phyloP scores from a whole-genome alignment of 2,329 filamentous ascomycete genomes.

The Onygena corvina region DNA sequence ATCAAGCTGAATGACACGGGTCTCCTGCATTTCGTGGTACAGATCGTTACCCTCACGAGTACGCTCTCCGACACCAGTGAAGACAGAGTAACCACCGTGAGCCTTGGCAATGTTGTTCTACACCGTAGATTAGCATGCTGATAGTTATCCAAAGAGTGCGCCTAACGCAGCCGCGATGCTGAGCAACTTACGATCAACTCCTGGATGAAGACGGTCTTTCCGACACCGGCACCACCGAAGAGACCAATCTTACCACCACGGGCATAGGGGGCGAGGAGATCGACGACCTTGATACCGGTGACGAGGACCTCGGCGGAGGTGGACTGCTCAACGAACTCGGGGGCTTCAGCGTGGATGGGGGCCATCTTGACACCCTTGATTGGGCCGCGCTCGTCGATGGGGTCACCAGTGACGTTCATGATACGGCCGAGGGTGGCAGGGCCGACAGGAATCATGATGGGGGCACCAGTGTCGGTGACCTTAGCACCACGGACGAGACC shows the following conservation, averaged over 20 bases:
- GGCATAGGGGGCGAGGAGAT: conserved; percentile 95
- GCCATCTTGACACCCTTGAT: conserved; percentile 82
- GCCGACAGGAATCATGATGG: conserved; percentile 95
- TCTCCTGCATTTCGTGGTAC: conserved; percentile 99
- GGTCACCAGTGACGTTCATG: conserved; percentile 99
- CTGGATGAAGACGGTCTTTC: conserved; percentile 99
- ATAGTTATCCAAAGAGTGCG: not conserved
- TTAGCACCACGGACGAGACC: conserved; percentile 90
- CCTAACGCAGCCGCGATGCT: no score
- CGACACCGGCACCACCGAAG: conserved; percentile 99
- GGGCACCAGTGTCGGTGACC: conserved; percentile 77
- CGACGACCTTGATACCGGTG: conserved; percentile 99
- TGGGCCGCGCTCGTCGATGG: conserved; percentile 97
- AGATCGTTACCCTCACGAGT: conserved; percentile 99
- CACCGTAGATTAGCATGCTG: conserved; percentile 12
- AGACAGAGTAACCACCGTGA: conserved; percentile 99
- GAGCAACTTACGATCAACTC: conserved; percentile 68
- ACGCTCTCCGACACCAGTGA: conserved; percentile 99
- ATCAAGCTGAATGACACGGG: conserved; percentile 96
- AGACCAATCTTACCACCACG: conserved; percentile 99
- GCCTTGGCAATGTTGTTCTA: conserved; percentile 99
- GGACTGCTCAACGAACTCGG: conserved; percentile 87
- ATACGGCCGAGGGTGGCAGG: conserved; percentile 91
- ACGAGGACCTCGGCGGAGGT: conserved; percentile 92
- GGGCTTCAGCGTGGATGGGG: conserved; percentile 90